Evolutionary conservation across 169 alveolate species (phyloP).

Genomic region (Perkinsus marinus): DNA sequence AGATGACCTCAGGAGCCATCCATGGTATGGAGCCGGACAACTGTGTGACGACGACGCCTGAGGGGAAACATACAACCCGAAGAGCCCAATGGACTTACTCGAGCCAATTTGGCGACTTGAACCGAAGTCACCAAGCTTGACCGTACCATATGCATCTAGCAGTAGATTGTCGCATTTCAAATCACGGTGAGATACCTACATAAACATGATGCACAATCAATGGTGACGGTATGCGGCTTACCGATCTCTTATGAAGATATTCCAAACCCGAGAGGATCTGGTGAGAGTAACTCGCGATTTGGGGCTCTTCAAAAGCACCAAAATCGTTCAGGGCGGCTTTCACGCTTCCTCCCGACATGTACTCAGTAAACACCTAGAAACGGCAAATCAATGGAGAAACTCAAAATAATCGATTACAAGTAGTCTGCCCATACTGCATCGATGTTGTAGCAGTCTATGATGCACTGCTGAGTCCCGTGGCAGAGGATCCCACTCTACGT

Average conservation of each 20-base stretch:
- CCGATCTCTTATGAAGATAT: background rate
- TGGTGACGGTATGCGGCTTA: background rate
- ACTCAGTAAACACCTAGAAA: background rate
- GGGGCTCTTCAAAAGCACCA: background rate
- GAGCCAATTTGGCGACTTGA: background rate
- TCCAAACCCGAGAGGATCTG: background rate
- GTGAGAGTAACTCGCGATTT: background rate
- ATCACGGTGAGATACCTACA: background rate
- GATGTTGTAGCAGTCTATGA: background rate
- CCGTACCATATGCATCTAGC: background rate
- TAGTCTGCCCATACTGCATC: background rate
- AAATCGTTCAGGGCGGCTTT: background rate
- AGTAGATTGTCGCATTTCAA: background rate
- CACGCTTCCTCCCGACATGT: background rate
- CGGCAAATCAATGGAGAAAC: background rate
- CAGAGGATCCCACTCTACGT: background rate
- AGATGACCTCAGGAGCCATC: background rate
- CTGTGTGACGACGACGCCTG: background rate
- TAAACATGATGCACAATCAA: background rate
- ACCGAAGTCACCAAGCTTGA: background rate
- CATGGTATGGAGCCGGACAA: background rate
- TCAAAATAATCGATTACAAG: background rate
- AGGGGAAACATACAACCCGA: background rate
- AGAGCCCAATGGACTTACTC: background rate
- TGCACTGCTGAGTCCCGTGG: background rate